A percentile compares a stretch with the other conserved stretches of the same genome.
These are phyloP conservation scores for Cucurbitaria berberidis DNA, from an alignment of 2,329 filamentous ascomycete species.

Conservation along the genomic window DNA sequence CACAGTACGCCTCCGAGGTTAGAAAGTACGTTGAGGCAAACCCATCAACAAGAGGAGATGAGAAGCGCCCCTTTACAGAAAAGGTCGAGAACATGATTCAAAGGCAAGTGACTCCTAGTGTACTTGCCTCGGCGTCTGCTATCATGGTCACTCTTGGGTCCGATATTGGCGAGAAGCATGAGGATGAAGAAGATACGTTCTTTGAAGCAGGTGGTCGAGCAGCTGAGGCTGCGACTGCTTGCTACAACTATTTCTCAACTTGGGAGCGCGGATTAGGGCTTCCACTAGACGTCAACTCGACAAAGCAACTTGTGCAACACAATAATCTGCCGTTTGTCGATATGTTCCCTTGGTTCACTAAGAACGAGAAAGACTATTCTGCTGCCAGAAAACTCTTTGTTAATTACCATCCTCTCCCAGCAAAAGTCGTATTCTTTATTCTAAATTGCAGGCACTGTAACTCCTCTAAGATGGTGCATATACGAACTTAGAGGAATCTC, in stretches of 20 bases:
- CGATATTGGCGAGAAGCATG: background rate
- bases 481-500: no score
- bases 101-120: background rate
- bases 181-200: background rate
- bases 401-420: background rate
- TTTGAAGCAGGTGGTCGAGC: background rate
- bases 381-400: background rate
- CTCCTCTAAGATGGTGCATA: no score
- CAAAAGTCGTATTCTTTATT: no score
- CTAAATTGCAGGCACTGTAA: no score
- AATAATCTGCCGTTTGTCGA: background rate
- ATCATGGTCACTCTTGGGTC: background rate
- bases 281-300: background rate
- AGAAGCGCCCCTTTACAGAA: background rate
- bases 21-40: background rate
- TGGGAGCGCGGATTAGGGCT: background rate
- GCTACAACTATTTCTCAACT: background rate
- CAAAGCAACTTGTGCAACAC: background rate
- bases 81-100: background rate
- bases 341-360: background rate
- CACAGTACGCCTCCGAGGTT: background rate
- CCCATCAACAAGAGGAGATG: background rate
- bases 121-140: background rate
- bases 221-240: background rate
- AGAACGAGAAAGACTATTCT: background rate